Evolutionary conservation across 306 rosid genomes (phyloP).

Genomic region (Cucumis melo): DNA sequence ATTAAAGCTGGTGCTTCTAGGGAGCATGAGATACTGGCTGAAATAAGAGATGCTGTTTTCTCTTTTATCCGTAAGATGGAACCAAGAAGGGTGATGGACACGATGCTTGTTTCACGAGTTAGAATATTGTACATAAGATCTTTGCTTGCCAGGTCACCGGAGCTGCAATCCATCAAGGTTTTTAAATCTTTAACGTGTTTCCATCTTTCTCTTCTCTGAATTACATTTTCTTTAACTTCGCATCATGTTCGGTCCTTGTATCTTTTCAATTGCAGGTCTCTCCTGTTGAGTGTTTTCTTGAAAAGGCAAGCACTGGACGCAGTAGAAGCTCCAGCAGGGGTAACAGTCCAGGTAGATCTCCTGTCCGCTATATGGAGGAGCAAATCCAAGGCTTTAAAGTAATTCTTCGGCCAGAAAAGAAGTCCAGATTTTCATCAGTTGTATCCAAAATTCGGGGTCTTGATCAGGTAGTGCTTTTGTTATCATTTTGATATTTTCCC

Average conservation of each 20-base stretch:
- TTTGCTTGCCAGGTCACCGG: constrained; percentile 89
- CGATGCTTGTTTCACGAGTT: constrained; percentile 98
- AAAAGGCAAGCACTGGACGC: constrained; percentile 61
- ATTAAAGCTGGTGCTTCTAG: constrained; percentile 98
- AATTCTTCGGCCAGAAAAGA: constrained; percentile 77
- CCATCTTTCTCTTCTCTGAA: constrained; percentile 2
- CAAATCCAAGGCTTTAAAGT: constrained; percentile 86
- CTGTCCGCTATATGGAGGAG: constrained; percentile 60
- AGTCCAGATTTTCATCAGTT: constrained; percentile 89
- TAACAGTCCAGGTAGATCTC: constrained; percentile 90
- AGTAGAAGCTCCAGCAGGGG: constrained; percentile 88
- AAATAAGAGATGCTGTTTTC: constrained; percentile 89
- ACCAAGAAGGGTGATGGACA: constrained; percentile 93
- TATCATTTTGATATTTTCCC: neutral
- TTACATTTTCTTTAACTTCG: neutral
- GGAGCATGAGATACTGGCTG: constrained; percentile 98
- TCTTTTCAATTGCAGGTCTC: constrained; percentile 43
- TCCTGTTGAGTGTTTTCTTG: constrained; percentile 82
- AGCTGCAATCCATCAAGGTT: constrained; percentile 96
- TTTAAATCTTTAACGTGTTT: neutral
- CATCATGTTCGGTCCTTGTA: constrained; percentile 1
- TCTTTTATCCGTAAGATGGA: constrained; percentile 89
- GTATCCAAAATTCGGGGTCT: constrained; percentile 92
- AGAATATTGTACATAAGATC: constrained; percentile 90
- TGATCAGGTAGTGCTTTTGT: constrained; percentile 59